A percentile compares a stretch with the other conserved stretches of the same genome.
phyloP scores from a whole-genome alignment of 495 filamentous ascomycete species.

The Chaetomium cochliodes region DNA sequence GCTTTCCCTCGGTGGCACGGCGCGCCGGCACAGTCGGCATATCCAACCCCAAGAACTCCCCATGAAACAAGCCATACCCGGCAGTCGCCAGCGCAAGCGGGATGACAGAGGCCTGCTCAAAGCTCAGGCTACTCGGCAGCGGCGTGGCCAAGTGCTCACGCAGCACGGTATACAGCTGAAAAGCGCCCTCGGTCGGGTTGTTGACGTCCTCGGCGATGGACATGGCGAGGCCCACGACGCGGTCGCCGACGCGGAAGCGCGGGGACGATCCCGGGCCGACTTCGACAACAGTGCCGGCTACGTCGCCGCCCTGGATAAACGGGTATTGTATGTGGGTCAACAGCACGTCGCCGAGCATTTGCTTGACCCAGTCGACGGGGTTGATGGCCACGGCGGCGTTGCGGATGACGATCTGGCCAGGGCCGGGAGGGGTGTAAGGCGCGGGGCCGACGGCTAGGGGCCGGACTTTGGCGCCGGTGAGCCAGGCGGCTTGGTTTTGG shows the following conservation, averaged over 20 bases:
- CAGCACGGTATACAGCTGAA: background rate
- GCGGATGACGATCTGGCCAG: constrained; percentile 34
- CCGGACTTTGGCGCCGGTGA: too few relatives aligned
- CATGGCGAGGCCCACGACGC: constrained; percentile 38
- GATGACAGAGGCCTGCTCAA: background rate
- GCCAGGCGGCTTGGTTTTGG: background rate
- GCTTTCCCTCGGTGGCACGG: background rate
- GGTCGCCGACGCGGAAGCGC: constrained; percentile 47
- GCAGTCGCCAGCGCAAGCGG: background rate
- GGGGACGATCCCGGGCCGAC: constrained; percentile 44
- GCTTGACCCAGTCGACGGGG: constrained; percentile 47
- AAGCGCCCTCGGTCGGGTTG: constrained; percentile 24
- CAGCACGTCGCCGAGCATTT: constrained; percentile 32
- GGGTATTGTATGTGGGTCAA: constrained; percentile 45
- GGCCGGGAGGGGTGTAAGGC: background rate
- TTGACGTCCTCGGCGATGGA: constrained; percentile 28
- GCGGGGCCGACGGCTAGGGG: constrained; percentile 4
- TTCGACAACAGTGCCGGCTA: constrained; percentile 51
- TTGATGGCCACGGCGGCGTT: constrained; percentile 44
- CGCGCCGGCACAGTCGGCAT: background rate
- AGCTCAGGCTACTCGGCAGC: background rate
- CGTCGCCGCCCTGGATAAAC: constrained; percentile 51
- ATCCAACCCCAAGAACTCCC: background rate
- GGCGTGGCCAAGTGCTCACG: background rate
- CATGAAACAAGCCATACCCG: background rate